Percentiles rank a stretch among this genome's conserved stretches.
Conservation (phyloP, 176 grass and related monocot genomes). For the Lolium perenne region DNA sequence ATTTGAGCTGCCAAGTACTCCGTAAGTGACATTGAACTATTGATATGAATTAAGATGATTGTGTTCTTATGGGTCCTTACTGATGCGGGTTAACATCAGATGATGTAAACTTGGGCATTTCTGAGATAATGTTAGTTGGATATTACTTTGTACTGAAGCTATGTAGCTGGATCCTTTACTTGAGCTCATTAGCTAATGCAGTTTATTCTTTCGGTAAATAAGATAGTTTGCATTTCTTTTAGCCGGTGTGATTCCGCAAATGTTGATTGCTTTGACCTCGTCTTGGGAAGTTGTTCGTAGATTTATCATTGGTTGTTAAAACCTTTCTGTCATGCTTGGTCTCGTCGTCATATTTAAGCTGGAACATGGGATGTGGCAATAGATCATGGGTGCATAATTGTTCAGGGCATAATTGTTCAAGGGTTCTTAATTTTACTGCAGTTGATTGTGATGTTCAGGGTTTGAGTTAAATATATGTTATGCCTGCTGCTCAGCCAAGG, state of each 20-base stretch:
- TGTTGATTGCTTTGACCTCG: neutral
- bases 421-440: neutral
- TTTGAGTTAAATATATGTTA: neutral
- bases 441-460: neutral
- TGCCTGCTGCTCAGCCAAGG: neutral
- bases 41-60: conserved; percentile 18
- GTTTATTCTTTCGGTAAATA: neutral
- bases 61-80: neutral
- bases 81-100: neutral
- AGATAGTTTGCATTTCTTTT: neutral
- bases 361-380: neutral
- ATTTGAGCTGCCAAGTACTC: neutral
- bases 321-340: neutral
- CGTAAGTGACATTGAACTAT: neutral
- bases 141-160: neutral
- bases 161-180: neutral
- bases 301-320: neutral
- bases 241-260: neutral
- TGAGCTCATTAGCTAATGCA: neutral
- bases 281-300: neutral
- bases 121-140: neutral
- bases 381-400: neutral
- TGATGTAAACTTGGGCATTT: neutral
- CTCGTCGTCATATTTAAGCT: neutral
- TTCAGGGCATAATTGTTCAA: neutral